phyloP scores from a whole-genome alignment of 2,329 filamentous ascomycete genomes.

The Penicillium capsulatum region DNA sequence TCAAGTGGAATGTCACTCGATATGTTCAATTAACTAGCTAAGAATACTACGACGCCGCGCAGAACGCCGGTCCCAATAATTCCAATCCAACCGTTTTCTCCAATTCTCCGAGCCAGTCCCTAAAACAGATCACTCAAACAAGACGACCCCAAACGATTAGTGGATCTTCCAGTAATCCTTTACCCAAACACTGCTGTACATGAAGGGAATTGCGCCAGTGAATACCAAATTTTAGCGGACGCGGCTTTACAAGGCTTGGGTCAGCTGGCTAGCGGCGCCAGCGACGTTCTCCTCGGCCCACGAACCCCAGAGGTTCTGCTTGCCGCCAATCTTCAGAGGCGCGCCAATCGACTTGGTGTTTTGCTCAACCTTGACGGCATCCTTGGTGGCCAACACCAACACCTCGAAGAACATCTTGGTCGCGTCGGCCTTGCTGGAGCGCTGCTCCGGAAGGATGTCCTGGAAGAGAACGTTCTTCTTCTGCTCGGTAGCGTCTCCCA shows the following conservation, averaged over 20 bases:
- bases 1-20: slow-evolving; percentile 1
- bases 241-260: slow-evolving; percentile 25
- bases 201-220: slow-evolving; percentile 21
- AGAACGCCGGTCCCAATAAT: slow-evolving; percentile 6
- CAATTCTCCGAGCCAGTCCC: slow-evolving; percentile 14
- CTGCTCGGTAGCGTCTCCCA: slow-evolving; percentile 68
- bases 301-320: slow-evolving; percentile 92
- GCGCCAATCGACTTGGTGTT: slow-evolving; percentile 66
- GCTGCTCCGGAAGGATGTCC: slow-evolving; percentile 76
- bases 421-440: slow-evolving; percentile 80
- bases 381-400: slow-evolving; percentile 91
- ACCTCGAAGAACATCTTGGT: slow-evolving; percentile 99
- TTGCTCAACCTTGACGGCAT: slow-evolving; percentile 96
- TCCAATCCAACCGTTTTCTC: slow-evolving; percentile 9
- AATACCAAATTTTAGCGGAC: slow-evolving; percentile 11
- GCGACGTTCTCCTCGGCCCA: slow-evolving; percentile 74
- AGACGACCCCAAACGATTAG: slow-evolving; percentile 14
- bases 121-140: slow-evolving; percentile 15
- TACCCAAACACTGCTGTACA: slow-evolving; percentile 25
- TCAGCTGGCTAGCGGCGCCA: slow-evolving; percentile 40
- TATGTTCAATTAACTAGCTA: slow-evolving; percentile 24
- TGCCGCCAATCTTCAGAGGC: slow-evolving; percentile 77
- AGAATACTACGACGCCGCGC: slow-evolving; percentile 8
- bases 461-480: slow-evolving; percentile 84
- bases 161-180: slow-evolving; percentile 22